Evolutionary conservation across 1,139 yeast genomes (phyloP).

Genomic region (Dujonia santamariae): DNA sequence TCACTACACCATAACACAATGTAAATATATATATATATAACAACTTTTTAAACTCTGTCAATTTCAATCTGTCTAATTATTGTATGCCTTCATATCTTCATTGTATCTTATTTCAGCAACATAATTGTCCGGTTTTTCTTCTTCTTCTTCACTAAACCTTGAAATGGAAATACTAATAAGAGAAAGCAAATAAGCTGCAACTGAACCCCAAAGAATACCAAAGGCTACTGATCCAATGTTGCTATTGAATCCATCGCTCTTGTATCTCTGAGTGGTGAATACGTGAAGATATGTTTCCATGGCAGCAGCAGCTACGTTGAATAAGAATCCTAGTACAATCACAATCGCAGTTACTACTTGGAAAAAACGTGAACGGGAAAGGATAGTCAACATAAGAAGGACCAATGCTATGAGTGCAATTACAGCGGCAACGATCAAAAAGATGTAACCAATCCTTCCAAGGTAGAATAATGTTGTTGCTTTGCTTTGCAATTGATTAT

Average conservation of each 20-base stretch:
- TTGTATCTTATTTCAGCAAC: no score
- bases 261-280: conserved; percentile 1
- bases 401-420: no score
- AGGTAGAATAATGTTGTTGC: neutral
- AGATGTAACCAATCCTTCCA: conserved; percentile 1
- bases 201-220: conserved; percentile 4
- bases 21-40: no score
- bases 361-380: no score
- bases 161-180: neutral
- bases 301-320: conserved; percentile 3
- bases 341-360: no score
- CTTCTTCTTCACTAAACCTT: conserved; percentile 1
- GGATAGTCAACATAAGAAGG: no score
- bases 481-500: neutral
- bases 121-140: neutral
- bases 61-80: no score
- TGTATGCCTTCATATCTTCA: no score
- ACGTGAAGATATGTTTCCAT: conserved; percentile 3
- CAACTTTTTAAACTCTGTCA: no score
- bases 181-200: conserved; percentile 4
- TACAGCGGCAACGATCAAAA: conserved; percentile 3
- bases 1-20: no score
- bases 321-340: neutral
- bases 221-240: conserved; percentile 1
- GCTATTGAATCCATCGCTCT: neutral